phyloP scores from a whole-genome alignment of 73 alveolate species.

The Halteria grandinella region DNA sequence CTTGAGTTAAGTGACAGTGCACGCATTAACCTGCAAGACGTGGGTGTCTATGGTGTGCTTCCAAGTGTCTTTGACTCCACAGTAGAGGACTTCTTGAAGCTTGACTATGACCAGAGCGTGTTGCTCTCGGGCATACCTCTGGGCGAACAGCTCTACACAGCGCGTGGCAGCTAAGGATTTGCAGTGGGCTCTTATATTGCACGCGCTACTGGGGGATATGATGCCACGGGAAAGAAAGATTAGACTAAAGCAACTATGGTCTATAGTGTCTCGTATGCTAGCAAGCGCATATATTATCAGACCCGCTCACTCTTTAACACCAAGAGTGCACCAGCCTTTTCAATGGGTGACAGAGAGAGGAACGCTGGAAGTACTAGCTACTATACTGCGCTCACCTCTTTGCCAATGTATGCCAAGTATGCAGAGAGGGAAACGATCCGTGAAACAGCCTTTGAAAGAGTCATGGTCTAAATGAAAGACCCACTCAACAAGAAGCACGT shows the following conservation, averaged over 20 bases:
- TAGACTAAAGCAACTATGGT: background rate
- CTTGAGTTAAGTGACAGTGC: conserved; percentile 18
- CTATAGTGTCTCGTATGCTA: background rate
- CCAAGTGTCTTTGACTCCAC: conserved; percentile 61
- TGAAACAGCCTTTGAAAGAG: conserved; percentile 7
- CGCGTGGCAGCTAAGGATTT: conserved; percentile 63
- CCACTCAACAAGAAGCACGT: conserved; percentile 28
- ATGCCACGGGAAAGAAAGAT: conserved; percentile 13
- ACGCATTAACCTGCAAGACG: conserved; percentile 12
- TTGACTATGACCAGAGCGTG: conserved; percentile 11
- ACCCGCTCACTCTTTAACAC: background rate
- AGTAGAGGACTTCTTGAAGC: conserved; percentile 45
- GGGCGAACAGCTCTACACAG: conserved; percentile 69
- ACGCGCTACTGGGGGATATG: conserved; percentile 4
- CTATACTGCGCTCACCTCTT: conserved; percentile 11
- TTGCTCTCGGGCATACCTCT: conserved; percentile 50
- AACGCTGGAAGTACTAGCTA: background rate
- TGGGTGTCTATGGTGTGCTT: conserved; percentile 48
- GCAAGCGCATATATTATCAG: background rate
- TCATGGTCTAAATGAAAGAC: conserved; percentile 23
- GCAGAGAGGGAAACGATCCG: background rate
- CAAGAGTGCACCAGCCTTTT: conserved; percentile 12
- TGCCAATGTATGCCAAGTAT: conserved; percentile 22
- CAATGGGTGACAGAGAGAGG: conserved; percentile 33
- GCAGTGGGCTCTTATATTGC: conserved; percentile 52